These are phyloP conservation scores for Trypanosoma platydactyli DNA, from an alignment of 208 protist species.

Conservation along the genomic window DNA sequence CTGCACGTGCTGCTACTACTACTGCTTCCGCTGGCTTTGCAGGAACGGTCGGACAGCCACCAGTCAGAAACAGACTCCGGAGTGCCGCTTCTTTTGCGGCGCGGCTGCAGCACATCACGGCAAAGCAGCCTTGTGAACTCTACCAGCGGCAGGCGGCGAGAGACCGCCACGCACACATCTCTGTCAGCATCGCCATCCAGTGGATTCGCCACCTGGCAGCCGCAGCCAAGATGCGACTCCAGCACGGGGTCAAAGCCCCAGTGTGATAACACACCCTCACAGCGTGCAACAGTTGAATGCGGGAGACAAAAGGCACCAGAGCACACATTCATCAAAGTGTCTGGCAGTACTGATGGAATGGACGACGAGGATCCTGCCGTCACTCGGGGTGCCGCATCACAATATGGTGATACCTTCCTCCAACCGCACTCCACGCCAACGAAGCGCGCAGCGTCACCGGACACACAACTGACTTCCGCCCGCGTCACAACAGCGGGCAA, in stretches of 20 bases:
- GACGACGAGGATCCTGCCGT: background rate
- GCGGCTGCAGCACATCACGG: background rate
- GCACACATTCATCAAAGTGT: background rate
- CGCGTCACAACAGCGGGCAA: background rate
- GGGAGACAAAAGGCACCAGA: constrained; percentile 9
- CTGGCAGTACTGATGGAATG: background rate
- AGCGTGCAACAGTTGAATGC: background rate
- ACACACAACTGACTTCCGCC: too few relatives aligned
- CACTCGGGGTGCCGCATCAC: background rate
- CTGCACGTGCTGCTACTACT: background rate
- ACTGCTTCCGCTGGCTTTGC: too few relatives aligned
- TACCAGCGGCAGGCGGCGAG: background rate
- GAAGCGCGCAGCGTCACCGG: too few relatives aligned
- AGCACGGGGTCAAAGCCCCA: background rate
- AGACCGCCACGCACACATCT: background rate
- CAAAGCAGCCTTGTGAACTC: background rate
- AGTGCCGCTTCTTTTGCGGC: too few relatives aligned
- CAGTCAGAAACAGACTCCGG: too few relatives aligned
- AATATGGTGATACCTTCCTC: too few relatives aligned
- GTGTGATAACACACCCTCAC: background rate
- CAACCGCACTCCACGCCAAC: background rate
- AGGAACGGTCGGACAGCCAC: too few relatives aligned
- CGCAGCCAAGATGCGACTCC: background rate
- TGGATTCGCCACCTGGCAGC: background rate
- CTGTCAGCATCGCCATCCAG: background rate